Conservation (phyloP, 768 basidiomycete species). For the Leccinum variicolor region DNA sequence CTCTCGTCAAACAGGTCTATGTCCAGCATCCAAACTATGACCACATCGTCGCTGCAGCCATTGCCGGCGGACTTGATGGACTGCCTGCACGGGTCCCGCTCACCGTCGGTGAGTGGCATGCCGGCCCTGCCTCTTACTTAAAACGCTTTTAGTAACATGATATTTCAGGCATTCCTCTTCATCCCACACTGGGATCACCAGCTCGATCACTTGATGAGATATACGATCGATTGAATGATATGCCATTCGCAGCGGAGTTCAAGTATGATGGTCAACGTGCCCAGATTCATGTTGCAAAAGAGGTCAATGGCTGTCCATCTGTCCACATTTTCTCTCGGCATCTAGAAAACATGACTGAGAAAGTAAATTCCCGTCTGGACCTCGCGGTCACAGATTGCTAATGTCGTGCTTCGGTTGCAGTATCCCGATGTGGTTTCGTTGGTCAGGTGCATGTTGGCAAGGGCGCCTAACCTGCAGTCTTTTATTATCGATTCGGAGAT, state of each 20-base stretch:
- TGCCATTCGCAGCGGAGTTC: slow-evolving; percentile 81
- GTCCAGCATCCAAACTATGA: slow-evolving; percentile 77
- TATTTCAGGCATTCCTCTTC: slow-evolving; percentile 70
- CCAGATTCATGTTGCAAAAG: slow-evolving; percentile 61
- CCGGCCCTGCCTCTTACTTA: neutral
- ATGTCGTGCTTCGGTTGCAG: slow-evolving; percentile 35
- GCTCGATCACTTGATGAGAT: slow-evolving; percentile 81
- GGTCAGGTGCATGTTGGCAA: slow-evolving; percentile 47
- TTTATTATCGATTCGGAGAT: slow-evolving; percentile 87
- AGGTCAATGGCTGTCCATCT: slow-evolving; percentile 23
- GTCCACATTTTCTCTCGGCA: slow-evolving; percentile 84
- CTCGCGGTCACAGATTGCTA: neutral
- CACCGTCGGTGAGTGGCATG: slow-evolving; percentile 54
- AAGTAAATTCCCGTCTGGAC: slow-evolving; percentile 41
- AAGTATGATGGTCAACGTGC: slow-evolving; percentile 90
- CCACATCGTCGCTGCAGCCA: slow-evolving; percentile 58
- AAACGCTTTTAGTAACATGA: slow-evolving; percentile 9
- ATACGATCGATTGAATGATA: slow-evolving; percentile 62
- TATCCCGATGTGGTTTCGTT: slow-evolving; percentile 79
- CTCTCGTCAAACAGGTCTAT: slow-evolving; percentile 65
- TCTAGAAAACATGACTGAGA: slow-evolving; percentile 89
- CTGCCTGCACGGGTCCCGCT: slow-evolving; percentile 61
- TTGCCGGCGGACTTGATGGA: slow-evolving; percentile 57
- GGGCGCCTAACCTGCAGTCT: slow-evolving; percentile 42
- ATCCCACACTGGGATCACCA: slow-evolving; percentile 85